Base-by-base conservation (phyloP, 768 basidiomycete species). In the Myochromella boudieri region DNA sequence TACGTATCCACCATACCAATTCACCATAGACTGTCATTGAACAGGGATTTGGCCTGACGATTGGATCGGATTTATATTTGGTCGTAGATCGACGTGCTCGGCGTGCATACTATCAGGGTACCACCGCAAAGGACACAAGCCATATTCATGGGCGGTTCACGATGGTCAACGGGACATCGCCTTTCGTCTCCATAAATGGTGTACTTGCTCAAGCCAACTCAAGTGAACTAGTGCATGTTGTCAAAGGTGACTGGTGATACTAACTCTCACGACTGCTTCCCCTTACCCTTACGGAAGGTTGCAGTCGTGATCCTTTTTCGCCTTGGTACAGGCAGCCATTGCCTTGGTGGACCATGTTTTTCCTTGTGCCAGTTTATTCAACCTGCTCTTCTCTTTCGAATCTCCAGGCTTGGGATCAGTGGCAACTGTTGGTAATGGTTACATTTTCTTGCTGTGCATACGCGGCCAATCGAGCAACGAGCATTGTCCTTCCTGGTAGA, bases 31-130 rank as follows among this genome's bases (percentile, higher is more conserved):
- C 38, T 37, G 15, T 40, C 31, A 3, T 18, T 25, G 12, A 34
- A 3, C 49, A 89, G 87, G 90, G 91, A 6, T 92, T 91, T 60
- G 88, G 90, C 37, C 67, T 92, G 46, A 86, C 85, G 17, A 86
- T 91, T 49, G 90, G 90, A 29, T 90, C 87, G 4, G 91, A 92
- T 57, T 68, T 91, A 42, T 90, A 85, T 63, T 75, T 90, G 33
- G 73, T 88, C 2, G 69, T 91, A 34, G 84, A 89, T 61, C 75
- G 71, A 12, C 71, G 68, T 38, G 84, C 85, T 27, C 71, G 74
- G 39, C 66, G 60, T 28, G 41, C 75, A 65, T 75, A 80, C 68
- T 67, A 82, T 73, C 65, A 67, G 58, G 61, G 77, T 66, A 54
- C 70, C 58, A 54, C 60, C 50, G 60, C 69, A 15, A 45, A 54